These are phyloP conservation scores for Moricandia arvensis DNA, from an alignment of 345 rosid genomes.

Conservation along the genomic window DNA sequence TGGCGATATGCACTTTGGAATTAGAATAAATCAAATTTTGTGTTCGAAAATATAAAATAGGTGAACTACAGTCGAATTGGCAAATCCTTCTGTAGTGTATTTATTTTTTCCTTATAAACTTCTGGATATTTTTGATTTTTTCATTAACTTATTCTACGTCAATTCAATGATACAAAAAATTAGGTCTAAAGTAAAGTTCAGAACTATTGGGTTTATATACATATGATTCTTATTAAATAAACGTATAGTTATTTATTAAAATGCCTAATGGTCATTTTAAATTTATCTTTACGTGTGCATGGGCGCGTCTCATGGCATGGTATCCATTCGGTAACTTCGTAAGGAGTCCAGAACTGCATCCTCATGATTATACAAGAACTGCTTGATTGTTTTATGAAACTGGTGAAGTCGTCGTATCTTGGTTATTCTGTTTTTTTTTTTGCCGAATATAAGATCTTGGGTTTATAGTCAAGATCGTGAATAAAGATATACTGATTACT, in stretches of 20 bases:
- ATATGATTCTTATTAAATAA: background rate
- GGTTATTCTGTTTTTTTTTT: no score
- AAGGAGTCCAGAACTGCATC: slow-evolving; percentile 8
- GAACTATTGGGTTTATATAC: slow-evolving; percentile 7
- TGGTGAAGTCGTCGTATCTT: background rate
- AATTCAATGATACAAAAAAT: slow-evolving; percentile 8
- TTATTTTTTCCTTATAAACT: background rate
- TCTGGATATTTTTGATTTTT: background rate
- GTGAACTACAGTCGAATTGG: background rate
- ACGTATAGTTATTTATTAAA: background rate
- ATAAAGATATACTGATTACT: background rate
- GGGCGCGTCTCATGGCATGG: background rate
- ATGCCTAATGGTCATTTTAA: slow-evolving; percentile 5
- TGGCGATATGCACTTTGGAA: background rate
- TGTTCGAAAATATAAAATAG: background rate
- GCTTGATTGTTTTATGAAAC: background rate
- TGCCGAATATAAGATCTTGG: no score
- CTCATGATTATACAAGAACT: background rate
- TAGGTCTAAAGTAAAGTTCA: slow-evolving; percentile 5
- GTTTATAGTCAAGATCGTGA: background rate
- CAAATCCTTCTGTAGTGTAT: background rate
- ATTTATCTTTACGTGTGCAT: slow-evolving; percentile 12
- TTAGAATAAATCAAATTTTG: background rate
- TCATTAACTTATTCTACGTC: background rate
- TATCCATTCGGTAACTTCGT: background rate